Base-by-base conservation (phyloP, 257 asterid species). In the Mitragyna speciosa region DNA sequence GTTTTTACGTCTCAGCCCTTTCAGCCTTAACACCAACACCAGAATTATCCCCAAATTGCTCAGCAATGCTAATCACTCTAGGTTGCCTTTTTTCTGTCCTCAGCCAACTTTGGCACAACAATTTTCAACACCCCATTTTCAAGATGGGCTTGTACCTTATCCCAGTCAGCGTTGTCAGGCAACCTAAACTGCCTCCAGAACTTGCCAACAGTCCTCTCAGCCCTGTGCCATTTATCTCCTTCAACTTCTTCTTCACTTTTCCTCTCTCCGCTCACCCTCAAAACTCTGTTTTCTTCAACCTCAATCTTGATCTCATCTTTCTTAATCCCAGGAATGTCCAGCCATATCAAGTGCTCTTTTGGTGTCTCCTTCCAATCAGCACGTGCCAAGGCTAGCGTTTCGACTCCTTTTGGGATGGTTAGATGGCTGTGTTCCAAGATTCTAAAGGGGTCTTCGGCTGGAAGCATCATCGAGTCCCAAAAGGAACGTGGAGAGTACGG, bases 201-300 rank as follows among this genome's bases (percentile, higher is more conserved):
- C 80, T 80, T 90, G 6, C 98, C 97, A 2, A 78, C 85, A 0
- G 91, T 86, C 56, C 97, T 83, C 87, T 94, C 97, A 72, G 83
- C 92, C 78, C 96, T 66, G 84, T 94, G 98, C 98, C 98, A 94
- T 79, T 87, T 87, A 80, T 91, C 98, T 6, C 91, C 97, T 80
- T 87, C 84, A 64, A 36, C 80, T 66, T 92, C 92, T 79, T 83
- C 94, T 83, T 86, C 96, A 22, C 81, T 70, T 82, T 77, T 90
- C 84, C 97, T 83, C 83, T 94, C 98, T 19, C 98, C 97, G 73
- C 89, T 86, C 0, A 94, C 78, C 41, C 89, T 81, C 72, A 94
- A 39, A 61, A 94, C 87, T 24, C 92, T 87, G 82, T 87, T 89
- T 20, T 92, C 97, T 80, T 86, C 89, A 12, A 87, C 85, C 84